A percentile compares a stretch with the other conserved stretches of the same genome.
Evolutionary conservation across 139 green algal species (phyloP).

Genomic region (Mesotaenium endlicherianum): DNA sequence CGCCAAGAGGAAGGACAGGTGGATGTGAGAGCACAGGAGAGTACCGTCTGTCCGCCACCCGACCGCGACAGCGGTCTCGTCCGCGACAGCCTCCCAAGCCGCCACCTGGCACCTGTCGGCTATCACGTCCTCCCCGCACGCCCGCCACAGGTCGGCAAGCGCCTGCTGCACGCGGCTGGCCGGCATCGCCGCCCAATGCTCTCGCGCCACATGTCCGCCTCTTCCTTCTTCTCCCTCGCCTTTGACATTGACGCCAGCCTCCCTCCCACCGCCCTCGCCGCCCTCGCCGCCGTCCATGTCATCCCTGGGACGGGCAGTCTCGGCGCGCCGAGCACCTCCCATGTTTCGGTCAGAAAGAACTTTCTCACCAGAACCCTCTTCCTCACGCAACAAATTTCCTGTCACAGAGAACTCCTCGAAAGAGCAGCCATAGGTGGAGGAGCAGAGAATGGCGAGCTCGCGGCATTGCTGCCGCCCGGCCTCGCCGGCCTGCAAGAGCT

Average conservation of each 20-base stretch:
- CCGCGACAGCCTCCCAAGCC: conserved; percentile 5
- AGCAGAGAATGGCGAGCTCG: background rate
- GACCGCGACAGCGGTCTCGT: conserved; percentile 7
- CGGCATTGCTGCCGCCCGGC: background rate
- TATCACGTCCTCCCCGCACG: background rate
- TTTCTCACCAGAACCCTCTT: background rate
- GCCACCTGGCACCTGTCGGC: background rate
- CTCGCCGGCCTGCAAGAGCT: conserved; percentile 16
- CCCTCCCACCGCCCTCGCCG: too few relatives aligned
- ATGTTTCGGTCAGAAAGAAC: too few relatives aligned
- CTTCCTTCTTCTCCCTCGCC: background rate
- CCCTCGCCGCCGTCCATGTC: too few relatives aligned
- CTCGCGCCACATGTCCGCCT: background rate
- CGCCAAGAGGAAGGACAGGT: background rate
- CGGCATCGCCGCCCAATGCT: background rate
- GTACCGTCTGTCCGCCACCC: background rate
- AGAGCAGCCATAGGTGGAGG: background rate
- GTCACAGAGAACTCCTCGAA: too few relatives aligned
- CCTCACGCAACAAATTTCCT: too few relatives aligned
- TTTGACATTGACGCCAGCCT: too few relatives aligned
- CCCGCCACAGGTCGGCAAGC: background rate
- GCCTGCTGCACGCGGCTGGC: conserved; percentile 17
- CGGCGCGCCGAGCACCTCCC: too few relatives aligned
- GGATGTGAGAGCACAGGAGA: background rate
- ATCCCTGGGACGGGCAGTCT: background rate